Evolutionary conservation across 2,329 filamentous ascomycete genomes (phyloP).

Genomic region (Eutypa lata): DNA sequence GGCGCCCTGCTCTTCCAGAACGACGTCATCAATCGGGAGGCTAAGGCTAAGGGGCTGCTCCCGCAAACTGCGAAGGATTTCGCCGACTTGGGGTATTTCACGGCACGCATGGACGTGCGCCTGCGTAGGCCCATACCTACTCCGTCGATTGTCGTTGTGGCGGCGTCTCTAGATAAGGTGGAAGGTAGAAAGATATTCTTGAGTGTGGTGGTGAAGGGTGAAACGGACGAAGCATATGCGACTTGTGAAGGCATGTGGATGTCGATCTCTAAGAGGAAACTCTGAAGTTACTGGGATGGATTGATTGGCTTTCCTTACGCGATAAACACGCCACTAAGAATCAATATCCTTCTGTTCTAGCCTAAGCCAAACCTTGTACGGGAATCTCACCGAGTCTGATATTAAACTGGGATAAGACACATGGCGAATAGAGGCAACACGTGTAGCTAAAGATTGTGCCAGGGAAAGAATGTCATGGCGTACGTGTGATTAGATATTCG

Average conservation of each 20-base stretch:
- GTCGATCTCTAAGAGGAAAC: neutral
- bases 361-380: too few species aligned
- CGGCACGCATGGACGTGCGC: conserved; percentile 14
- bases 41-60: conserved; percentile 5
- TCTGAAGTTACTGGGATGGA: too few species aligned
- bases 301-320: too few species aligned
- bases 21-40: conserved; percentile 9
- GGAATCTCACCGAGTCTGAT: too few species aligned
- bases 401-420: too few species aligned
- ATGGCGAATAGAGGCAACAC: too few species aligned
- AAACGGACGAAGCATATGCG: conserved; percentile 7
- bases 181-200: conserved; percentile 15
- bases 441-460: too few species aligned
- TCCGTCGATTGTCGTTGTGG: conserved; percentile 14
- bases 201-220: conserved; percentile 10
- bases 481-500: too few species aligned
- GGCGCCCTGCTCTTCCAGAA: conserved; percentile 20
- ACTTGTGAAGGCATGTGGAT: conserved; percentile 8
- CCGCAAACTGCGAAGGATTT: conserved; percentile 6
- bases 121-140: conserved; percentile 13
- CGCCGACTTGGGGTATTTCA: conserved; percentile 4
- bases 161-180: conserved; percentile 9
- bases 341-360: too few species aligned
- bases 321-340: too few species aligned
- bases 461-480: too few species aligned